Percentiles rank a stretch among this genome's conserved stretches.
Conservation (phyloP, 2,329 filamentous ascomycete species). For the Sphaceloma murrayae region DNA sequence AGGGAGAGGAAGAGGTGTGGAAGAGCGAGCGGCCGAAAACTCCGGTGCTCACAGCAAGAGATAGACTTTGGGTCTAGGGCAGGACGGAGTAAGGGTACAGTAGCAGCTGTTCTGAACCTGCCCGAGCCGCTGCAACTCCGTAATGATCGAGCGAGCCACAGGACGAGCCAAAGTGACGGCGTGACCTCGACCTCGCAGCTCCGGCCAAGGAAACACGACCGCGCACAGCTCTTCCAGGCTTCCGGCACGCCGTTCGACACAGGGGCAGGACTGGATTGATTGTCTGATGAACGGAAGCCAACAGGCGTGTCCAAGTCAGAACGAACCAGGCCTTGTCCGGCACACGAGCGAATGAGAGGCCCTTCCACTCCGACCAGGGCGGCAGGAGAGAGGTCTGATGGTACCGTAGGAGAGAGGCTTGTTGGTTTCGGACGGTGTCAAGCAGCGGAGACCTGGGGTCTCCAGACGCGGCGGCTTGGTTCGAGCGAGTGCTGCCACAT, state of each 20-base stretch:
- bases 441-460: constrained; percentile 8
- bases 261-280: constrained; percentile 2
- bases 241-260: constrained; percentile 6
- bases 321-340: background rate
- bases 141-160: constrained; percentile 15
- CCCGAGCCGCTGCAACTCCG: constrained; percentile 15
- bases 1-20: constrained; percentile 3
- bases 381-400: constrained; percentile 10
- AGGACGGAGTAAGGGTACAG: constrained; percentile 15
- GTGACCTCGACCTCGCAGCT: constrained; percentile 13
- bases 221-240: background rate
- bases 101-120: constrained; percentile 13
- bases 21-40: constrained; percentile 10
- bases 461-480: constrained; percentile 11
- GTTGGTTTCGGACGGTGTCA: constrained; percentile 14
- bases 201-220: constrained; percentile 13
- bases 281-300: background rate
- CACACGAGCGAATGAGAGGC: constrained; percentile 9
- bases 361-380: background rate
- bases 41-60: constrained; percentile 15
- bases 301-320: no score
- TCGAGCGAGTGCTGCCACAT: constrained; percentile 12
- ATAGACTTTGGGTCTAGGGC: constrained; percentile 14
- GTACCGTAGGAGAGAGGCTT: constrained; percentile 11
- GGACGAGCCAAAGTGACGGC: constrained; percentile 11